Percentiles rank a stretch among this genome's conserved stretches.
phyloP scores from a whole-genome alignment of 441 rosid species.

The Metrosideros polymorpha region DNA sequence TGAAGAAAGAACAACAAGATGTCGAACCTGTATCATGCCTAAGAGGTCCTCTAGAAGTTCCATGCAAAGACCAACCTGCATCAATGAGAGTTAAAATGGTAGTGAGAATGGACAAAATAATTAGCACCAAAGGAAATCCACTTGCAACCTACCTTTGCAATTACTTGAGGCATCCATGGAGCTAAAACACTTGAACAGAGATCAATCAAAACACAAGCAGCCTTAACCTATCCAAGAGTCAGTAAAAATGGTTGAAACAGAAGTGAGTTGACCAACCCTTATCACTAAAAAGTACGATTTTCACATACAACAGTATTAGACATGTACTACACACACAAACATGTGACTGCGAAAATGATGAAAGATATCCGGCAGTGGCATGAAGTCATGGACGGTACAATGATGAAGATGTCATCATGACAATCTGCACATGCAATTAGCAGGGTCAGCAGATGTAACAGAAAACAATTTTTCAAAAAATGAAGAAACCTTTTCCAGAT shows the following conservation, averaged over 20 bases:
- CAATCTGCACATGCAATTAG: constrained; percentile 54
- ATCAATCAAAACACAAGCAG: constrained; percentile 79
- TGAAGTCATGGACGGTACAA: constrained; percentile 57
- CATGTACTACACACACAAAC: constrained; percentile 33
- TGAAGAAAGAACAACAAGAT: not conserved
- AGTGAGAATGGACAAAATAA: not conserved
- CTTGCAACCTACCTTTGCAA: constrained; percentile 57
- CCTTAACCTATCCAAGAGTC: constrained; percentile 57
- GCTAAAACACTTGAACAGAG: constrained; percentile 68
- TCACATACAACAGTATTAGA: not conserved
- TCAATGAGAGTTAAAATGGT: constrained; percentile 1
- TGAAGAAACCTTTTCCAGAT: not conserved
- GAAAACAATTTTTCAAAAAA: not conserved
- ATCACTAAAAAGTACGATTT: not conserved
- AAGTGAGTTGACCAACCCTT: not conserved
- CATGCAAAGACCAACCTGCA: constrained; percentile 61
- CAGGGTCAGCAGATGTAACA: constrained; percentile 6
- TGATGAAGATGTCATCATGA: constrained; percentile 51
- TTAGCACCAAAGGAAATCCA: constrained; percentile 9
- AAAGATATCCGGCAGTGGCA: constrained; percentile 72
- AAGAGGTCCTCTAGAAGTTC: constrained; percentile 81
- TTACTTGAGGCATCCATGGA: constrained; percentile 67
- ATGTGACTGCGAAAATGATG: constrained; percentile 81
- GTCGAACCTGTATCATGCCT: constrained; percentile 61
- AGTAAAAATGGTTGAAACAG: not conserved